Evolutionary conservation across 768 basidiomycete species (phyloP).

Genomic region (Tulasnella calospora): DNA sequence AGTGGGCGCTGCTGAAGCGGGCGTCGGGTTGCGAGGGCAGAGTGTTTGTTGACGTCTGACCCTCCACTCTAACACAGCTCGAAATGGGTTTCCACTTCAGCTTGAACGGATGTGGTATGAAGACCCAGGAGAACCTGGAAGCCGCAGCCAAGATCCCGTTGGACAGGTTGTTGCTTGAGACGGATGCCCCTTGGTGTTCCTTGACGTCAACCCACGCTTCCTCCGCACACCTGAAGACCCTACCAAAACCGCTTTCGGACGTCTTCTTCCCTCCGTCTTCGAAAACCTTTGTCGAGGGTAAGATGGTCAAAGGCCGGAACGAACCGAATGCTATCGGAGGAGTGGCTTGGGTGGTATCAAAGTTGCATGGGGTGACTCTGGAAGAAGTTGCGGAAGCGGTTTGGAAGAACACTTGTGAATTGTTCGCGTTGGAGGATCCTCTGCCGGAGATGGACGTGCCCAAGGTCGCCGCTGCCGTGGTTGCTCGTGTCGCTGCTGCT

Average conservation of each 20-base stretch:
- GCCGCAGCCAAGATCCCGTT: constrained; percentile 53
- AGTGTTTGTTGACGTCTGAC: background rate
- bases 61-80: constrained; percentile 43
- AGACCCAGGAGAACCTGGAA: constrained; percentile 60
- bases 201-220: constrained; percentile 64
- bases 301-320: constrained; percentile 69
- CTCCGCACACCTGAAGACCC: constrained; percentile 44
- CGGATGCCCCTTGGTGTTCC: constrained; percentile 73
- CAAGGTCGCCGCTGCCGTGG: background rate
- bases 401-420: constrained; percentile 57
- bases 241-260: constrained; percentile 46
- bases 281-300: constrained; percentile 55
- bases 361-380: constrained; percentile 44
- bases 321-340: constrained; percentile 63
- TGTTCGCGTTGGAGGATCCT: constrained; percentile 52
- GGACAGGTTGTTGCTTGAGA: constrained; percentile 65
- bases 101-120: constrained; percentile 72
- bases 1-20: constrained; percentile 31
- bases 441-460: constrained; percentile 11
- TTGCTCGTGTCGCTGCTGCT: background rate
- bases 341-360: constrained; percentile 65
- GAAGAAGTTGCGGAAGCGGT: constrained; percentile 53
- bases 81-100: constrained; percentile 69
- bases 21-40: background rate
- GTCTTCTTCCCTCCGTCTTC: constrained; percentile 52